Evolutionary conservation across 2,329 filamentous ascomycete species (phyloP).

Genomic region (Didymella glomerata): DNA sequence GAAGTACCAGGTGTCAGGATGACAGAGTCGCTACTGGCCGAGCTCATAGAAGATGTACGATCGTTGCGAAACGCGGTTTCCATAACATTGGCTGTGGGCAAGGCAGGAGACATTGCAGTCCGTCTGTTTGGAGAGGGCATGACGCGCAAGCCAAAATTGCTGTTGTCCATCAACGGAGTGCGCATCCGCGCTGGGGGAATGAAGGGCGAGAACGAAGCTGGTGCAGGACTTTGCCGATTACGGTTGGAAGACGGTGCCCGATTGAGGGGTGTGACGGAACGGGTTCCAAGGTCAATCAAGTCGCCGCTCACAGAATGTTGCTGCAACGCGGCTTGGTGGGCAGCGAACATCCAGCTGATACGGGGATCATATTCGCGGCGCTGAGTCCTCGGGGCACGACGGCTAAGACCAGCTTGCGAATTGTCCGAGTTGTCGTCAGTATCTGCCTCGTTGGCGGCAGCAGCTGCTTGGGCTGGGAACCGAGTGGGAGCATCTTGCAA

Average conservation of each 20-base stretch:
- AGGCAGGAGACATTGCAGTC: constrained; percentile 33
- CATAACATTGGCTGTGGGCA: constrained; percentile 26
- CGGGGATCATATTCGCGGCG: constrained; percentile 52
- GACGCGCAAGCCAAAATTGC: constrained; percentile 36
- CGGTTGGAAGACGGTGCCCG: constrained; percentile 52
- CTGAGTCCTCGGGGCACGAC: constrained; percentile 34
- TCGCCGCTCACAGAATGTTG: constrained; percentile 44
- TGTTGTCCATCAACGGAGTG: constrained; percentile 46
- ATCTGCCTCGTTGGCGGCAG: constrained; percentile 43
- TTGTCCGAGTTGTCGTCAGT: constrained; percentile 53
- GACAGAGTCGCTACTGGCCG: constrained; percentile 41
- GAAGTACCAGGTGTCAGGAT: constrained; percentile 42
- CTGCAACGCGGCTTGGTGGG: constrained; percentile 51
- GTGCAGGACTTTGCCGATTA: constrained; percentile 49
- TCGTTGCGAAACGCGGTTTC: constrained; percentile 31
- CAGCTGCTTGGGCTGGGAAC: constrained; percentile 38
- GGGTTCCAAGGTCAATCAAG: constrained; percentile 49
- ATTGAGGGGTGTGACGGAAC: constrained; percentile 50
- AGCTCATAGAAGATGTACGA: constrained; percentile 40
- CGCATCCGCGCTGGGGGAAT: constrained; percentile 46
- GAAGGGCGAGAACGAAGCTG: constrained; percentile 48
- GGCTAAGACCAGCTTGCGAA: constrained; percentile 43
- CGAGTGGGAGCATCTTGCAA: constrained; percentile 35
- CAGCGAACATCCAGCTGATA: constrained; percentile 54
- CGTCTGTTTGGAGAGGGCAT: constrained; percentile 46